Evolutionary conservation across 1,284 basidiomycete species (phyloP).

Genomic region (Schizopora paradoxa): DNA sequence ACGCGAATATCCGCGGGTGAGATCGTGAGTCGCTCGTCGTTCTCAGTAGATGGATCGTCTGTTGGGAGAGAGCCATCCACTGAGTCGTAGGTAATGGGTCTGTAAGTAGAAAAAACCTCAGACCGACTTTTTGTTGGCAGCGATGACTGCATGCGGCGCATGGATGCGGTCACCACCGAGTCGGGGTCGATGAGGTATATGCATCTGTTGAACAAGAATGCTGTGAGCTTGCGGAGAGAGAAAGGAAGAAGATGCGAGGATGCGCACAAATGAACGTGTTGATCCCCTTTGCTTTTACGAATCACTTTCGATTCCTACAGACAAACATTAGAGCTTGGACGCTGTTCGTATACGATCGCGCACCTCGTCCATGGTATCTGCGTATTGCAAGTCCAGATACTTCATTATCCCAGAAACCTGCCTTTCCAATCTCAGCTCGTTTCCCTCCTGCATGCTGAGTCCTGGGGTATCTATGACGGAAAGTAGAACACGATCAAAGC

Average conservation of each 20-base stretch:
- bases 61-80: slow-evolving; percentile 26
- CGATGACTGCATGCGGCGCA: slow-evolving; percentile 42
- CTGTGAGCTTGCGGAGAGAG: slow-evolving; percentile 7
- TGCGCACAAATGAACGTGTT: slow-evolving; percentile 76
- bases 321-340: slow-evolving; percentile 8
- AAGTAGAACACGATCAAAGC: slow-evolving; percentile 66
- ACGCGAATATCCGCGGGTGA: slow-evolving; percentile 72
- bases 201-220: slow-evolving; percentile 42
- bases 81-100: neutral
- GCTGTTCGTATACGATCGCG: slow-evolving; percentile 24
- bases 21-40: slow-evolving; percentile 46
- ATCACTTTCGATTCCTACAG: slow-evolving; percentile 77
- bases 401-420: slow-evolving; percentile 66
- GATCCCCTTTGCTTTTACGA: slow-evolving; percentile 76
- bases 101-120: neutral
- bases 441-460: slow-evolving; percentile 64
- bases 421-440: slow-evolving; percentile 69
- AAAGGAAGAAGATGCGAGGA: slow-evolving; percentile 5
- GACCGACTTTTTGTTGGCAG: slow-evolving; percentile 19
- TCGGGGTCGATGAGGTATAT: slow-evolving; percentile 79
- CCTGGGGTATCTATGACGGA: slow-evolving; percentile 80
- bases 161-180: slow-evolving; percentile 52
- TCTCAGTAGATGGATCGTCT: slow-evolving; percentile 31
- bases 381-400: slow-evolving; percentile 72
- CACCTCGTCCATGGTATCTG: slow-evolving; percentile 79